phyloP scores from a whole-genome alignment of 768 basidiomycete genomes.

The Termitomyces sp. region DNA sequence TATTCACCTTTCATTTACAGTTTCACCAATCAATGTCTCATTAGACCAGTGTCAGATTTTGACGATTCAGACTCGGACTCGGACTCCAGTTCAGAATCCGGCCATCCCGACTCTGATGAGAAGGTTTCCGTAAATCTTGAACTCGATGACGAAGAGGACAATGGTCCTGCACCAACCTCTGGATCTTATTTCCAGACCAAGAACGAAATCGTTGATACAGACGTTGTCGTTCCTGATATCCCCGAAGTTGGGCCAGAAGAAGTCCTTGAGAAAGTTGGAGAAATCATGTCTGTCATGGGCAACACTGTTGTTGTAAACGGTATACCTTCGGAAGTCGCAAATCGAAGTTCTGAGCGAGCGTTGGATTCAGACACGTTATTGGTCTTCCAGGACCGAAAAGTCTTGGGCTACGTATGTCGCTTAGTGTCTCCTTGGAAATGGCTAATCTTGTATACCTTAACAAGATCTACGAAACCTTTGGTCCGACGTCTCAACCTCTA shows the following conservation, averaged over 20 bases:
- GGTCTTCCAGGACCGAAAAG: conserved; percentile 83
- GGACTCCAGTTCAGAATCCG: conserved; percentile 31
- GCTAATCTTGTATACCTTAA: conserved; percentile 7
- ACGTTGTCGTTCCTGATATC: conserved; percentile 57
- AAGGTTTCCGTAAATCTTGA: conserved; percentile 23
- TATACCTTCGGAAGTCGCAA: conserved; percentile 32
- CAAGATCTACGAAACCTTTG: conserved; percentile 90
- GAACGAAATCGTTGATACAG: conserved; percentile 60
- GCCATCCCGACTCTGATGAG: conserved; percentile 13
- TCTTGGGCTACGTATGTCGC: conserved; percentile 78
- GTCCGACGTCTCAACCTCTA: conserved; percentile 83
- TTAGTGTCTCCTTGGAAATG: conserved; percentile 32
- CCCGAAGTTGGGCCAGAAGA: conserved; percentile 61
- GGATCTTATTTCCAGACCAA: conserved; percentile 53
- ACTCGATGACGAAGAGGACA: conserved; percentile 54
- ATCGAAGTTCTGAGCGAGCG: conserved; percentile 50
- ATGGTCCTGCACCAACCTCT: conserved; percentile 29
- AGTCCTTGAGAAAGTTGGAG: conserved; percentile 67
- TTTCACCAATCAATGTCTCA: conserved; percentile 6
- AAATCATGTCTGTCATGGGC: conserved; percentile 70
- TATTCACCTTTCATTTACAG: conserved; percentile 4
- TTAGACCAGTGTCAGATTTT: conserved; percentile 8
- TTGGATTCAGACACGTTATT: conserved; percentile 89
- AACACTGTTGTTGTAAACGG: conserved; percentile 73
- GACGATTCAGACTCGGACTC: conserved; percentile 28